Evolutionary conservation across 2,329 filamentous ascomycete species (phyloP).

Genomic region (Ascochyta rabiei): DNA sequence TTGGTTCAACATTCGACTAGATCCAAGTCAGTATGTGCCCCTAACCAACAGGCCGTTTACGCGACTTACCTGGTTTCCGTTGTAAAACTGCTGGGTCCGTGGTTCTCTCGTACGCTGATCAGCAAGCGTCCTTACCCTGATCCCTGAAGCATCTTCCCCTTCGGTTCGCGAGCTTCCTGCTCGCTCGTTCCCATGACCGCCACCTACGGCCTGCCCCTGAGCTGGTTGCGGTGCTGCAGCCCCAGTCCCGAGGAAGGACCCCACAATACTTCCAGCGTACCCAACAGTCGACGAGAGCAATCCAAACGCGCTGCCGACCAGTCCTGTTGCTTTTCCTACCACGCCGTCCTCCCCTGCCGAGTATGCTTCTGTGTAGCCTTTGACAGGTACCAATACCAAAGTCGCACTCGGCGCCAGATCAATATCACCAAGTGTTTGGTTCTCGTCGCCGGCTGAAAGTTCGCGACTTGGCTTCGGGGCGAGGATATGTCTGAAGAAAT

Average conservation of each 20-base stretch:
- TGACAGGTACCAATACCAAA: slow-evolving; percentile 77
- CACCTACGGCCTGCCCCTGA: slow-evolving; percentile 18
- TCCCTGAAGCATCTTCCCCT: slow-evolving; percentile 26
- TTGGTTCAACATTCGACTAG: slow-evolving; percentile 9
- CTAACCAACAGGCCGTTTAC: fast-evolving
- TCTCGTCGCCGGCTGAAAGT: slow-evolving; percentile 78
- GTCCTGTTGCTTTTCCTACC: slow-evolving; percentile 39
- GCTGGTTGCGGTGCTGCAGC: slow-evolving; percentile 8
- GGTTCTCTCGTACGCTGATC: slow-evolving; percentile 59
- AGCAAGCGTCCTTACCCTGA: slow-evolving; percentile 52
- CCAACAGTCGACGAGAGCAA: slow-evolving; percentile 44
- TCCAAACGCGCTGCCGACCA: slow-evolving; percentile 43
- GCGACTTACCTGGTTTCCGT: slow-evolving; percentile 79
- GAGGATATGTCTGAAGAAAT: slow-evolving; percentile 83
- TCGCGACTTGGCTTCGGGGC: slow-evolving; percentile 76
- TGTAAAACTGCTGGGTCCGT: slow-evolving; percentile 74
- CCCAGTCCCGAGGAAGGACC: slow-evolving; percentile 35
- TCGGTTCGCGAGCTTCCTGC: slow-evolving; percentile 18
- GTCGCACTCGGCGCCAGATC: slow-evolving; percentile 81
- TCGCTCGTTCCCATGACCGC: slow-evolving; percentile 17
- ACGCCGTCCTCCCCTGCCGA: slow-evolving; percentile 41
- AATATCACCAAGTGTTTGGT: slow-evolving; percentile 68
- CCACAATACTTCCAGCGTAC: slow-evolving; percentile 41
- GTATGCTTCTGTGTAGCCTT: slow-evolving; percentile 66
- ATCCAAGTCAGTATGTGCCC: neutral